Conservation (phyloP, 768 basidiomycete species). For the Leccinum truebloodii region DNA sequence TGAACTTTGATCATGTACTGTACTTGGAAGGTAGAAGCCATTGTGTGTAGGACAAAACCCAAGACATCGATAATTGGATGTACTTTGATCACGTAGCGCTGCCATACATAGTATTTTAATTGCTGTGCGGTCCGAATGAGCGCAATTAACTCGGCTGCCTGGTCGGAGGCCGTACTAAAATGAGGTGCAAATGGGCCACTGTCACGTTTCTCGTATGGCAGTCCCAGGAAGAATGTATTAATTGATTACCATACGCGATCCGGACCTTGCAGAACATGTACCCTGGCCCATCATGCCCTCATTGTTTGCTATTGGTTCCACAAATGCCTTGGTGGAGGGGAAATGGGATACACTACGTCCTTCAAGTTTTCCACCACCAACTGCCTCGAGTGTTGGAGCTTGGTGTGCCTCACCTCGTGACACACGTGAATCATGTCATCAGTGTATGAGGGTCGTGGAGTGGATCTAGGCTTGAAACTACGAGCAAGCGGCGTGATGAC, state of each 20-base stretch:
- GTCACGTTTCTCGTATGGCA: background rate
- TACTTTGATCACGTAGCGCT: background rate
- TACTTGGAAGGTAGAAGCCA: background rate
- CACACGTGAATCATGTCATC: constrained; percentile 12
- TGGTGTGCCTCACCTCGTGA: constrained; percentile 1
- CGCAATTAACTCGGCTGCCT: background rate
- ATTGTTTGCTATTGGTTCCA: background rate
- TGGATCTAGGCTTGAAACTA: constrained; percentile 16
- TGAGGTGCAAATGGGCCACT: background rate
- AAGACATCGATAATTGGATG: background rate
- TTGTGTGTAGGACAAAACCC: background rate
- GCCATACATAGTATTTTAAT: background rate
- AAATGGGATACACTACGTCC: background rate
- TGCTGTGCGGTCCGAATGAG: background rate
- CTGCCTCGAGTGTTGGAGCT: background rate
- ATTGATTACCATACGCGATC: constrained; percentile 1
- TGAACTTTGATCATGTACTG: background rate
- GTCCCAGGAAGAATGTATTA: constrained; percentile 2
- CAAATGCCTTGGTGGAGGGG: background rate
- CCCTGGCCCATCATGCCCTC: constrained; percentile 1
- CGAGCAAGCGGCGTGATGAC: background rate
- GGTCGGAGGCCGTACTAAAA: constrained; percentile 5
- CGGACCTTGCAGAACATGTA: constrained; percentile 4
- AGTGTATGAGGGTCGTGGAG: constrained; percentile 4
- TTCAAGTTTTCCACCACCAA: background rate